Base-by-base conservation (phyloP, 2,329 filamentous ascomycete genomes). In the Cercospora sp. region DNA sequence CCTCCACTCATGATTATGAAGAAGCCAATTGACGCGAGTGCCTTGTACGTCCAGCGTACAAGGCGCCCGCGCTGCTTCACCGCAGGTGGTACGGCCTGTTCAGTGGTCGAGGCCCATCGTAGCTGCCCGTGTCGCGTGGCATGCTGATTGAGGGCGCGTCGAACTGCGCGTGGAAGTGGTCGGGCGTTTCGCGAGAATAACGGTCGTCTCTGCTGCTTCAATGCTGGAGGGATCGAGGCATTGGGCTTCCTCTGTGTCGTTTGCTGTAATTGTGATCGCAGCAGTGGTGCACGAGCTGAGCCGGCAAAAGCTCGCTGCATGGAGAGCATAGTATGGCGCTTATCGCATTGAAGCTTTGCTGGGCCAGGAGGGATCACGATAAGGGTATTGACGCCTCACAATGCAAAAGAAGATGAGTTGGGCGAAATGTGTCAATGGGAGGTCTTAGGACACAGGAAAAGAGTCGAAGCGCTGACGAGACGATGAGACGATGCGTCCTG, bases 21-120 rank as follows among this genome's bases (percentile, higher is more conserved):
- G 67, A 91, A 89, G 45, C 95, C 95, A 23, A 92, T 80, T 74
- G 87, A 87, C 2, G 91, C 88, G 36, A 93, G 90, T 33, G 87
- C 84, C 72, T 91, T 87, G 77, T 91, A 92, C 57, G 88, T 79
- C 75, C 91, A 88, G 58, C 82, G 82, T 8, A 81, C 70, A 10
- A 84, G 68, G 59, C 31, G 79, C 71, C 53, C 79, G 8, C 69
- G 67, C 16, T 69, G 61, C 59, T 72, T 66, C 28, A 62, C 36
- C 7, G 57, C 33, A n/a, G 64, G 69, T 16, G 60, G 55, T 5
- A 45, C 26, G 51, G 60, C 28, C 31, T 39, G 39, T 28, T 65
- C 60, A 23, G 58, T 62, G 10, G 70, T 69, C 1, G 72, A 72
- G 28, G 69, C 72, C 55, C 68, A 69, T 68, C 71, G 73, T 28